phyloP scores from a whole-genome alignment of 108 stramenopile species.

The Skeletonema potamos region DNA sequence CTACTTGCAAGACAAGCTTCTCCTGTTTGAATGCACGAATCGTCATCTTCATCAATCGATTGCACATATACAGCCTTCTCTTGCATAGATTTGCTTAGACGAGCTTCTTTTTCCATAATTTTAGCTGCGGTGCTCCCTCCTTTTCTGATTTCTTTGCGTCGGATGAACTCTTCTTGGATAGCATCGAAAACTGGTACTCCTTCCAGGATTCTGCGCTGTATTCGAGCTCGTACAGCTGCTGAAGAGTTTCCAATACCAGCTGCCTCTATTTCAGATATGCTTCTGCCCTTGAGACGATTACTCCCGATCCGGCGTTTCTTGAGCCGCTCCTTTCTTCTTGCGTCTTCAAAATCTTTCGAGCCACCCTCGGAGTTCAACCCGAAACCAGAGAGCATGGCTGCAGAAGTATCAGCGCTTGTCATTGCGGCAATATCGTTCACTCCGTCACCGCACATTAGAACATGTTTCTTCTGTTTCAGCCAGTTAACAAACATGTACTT shows the following conservation, averaged over 20 bases:
- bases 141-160: constrained; percentile 39
- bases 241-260: constrained; percentile 22
- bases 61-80: constrained; percentile 2
- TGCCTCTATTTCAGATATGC: constrained; percentile 3
- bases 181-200: constrained; percentile 26
- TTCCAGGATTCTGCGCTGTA: constrained; percentile 40
- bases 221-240: constrained; percentile 30
- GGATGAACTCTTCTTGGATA: constrained; percentile 39
- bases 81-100: constrained; percentile 26
- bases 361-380: constrained; percentile 36
- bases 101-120: constrained; percentile 59
- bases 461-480: constrained; percentile 35
- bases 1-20: constrained; percentile 67
- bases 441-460: constrained; percentile 81
- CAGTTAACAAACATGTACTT: constrained; percentile 45
- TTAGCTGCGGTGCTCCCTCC: constrained; percentile 62
- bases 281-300: constrained; percentile 16
- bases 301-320: constrained; percentile 48
- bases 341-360: constrained; percentile 48
- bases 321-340: constrained; percentile 43
- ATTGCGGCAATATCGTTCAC: constrained; percentile 92
- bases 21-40: constrained; percentile 49
- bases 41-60: not conserved
- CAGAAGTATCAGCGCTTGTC: constrained; percentile 81
- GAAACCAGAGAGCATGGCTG: constrained; percentile 79